Conservation (phyloP, 2,329 filamentous ascomycete species). For the Aspergillus transmontanensis region DNA sequence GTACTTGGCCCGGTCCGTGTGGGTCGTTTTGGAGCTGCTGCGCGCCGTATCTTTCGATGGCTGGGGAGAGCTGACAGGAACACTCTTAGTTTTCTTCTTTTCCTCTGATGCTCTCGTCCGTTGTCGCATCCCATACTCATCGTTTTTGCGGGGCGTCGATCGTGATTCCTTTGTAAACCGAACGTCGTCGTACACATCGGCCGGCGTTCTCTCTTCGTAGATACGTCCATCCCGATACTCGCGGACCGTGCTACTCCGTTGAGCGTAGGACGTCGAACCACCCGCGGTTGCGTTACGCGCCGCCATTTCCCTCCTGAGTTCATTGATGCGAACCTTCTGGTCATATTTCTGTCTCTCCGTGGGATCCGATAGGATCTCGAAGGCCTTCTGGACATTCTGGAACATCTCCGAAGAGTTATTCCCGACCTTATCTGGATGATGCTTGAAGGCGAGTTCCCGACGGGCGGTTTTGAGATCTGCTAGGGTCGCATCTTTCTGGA, state of each 20-base stretch:
- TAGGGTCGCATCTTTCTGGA: slow-evolving; percentile 70
- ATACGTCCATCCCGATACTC: slow-evolving; percentile 46
- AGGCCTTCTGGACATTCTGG: slow-evolving; percentile 88
- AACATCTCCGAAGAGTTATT: slow-evolving; percentile 80
- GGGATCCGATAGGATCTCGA: slow-evolving; percentile 84
- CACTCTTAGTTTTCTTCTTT: slow-evolving; percentile 39
- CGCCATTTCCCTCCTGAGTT: slow-evolving; percentile 61
- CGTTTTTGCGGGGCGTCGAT: slow-evolving; percentile 42
- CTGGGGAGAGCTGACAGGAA: slow-evolving; percentile 28
- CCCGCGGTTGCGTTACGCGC: slow-evolving; percentile 43
- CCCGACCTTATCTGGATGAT: slow-evolving; percentile 89
- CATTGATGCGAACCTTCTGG: slow-evolving; percentile 68
- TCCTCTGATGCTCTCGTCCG: slow-evolving; percentile 38
- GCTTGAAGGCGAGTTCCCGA: slow-evolving; percentile 83
- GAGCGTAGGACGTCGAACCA: slow-evolving; percentile 19
- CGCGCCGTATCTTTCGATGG: slow-evolving; percentile 37
- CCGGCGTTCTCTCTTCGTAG: slow-evolving; percentile 48
- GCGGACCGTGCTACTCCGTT: slow-evolving; percentile 26
- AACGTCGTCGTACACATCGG: slow-evolving; percentile 40
- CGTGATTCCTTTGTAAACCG: slow-evolving; percentile 41
- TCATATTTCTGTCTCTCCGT: slow-evolving; percentile 74
- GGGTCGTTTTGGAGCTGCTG: slow-evolving; percentile 33
- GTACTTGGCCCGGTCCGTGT: slow-evolving; percentile 40
- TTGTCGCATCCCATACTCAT: slow-evolving; percentile 38
- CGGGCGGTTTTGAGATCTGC: slow-evolving; percentile 76